phyloP scores from a whole-genome alignment of 2,329 filamentous ascomycete species.

The Cercospora beticola region DNA sequence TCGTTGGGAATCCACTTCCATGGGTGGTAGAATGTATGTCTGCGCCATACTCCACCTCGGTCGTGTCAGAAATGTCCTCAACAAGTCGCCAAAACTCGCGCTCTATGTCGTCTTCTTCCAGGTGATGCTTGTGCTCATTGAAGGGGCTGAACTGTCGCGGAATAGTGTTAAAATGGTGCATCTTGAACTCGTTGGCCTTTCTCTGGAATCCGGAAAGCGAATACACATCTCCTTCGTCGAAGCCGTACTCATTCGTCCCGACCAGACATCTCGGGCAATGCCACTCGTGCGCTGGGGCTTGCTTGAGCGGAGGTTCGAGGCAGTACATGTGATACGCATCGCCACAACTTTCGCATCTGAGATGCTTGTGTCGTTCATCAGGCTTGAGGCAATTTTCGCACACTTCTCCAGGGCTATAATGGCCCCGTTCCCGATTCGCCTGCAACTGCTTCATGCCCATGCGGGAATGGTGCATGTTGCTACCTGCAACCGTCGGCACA shows the following conservation, averaged over 20 bases:
- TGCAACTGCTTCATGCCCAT: constrained; percentile 69
- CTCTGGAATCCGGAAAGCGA: constrained; percentile 95
- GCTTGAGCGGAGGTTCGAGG: constrained; percentile 79
- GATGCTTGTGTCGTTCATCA: constrained; percentile 67
- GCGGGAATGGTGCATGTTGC: constrained; percentile 92
- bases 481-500: constrained; percentile 84
- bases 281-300: constrained; percentile 84
- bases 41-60: constrained; percentile 96
- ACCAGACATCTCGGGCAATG: constrained; percentile 94
- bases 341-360: constrained; percentile 90
- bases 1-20: constrained; percentile 92
- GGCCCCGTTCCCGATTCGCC: constrained; percentile 55
- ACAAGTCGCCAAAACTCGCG: constrained; percentile 96
- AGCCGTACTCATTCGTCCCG: constrained; percentile 93
- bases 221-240: constrained; percentile 94
- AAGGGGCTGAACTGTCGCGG: constrained; percentile 66
- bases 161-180: constrained; percentile 78
- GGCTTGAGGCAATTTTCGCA: constrained; percentile 85
- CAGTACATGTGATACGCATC: constrained; percentile 83
- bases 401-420: constrained; percentile 60
- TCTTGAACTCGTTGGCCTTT: constrained; percentile 92
- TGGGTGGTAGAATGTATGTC: constrained; percentile 98
- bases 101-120: constrained; percentile 94
- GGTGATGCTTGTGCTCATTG: constrained; percentile 73
- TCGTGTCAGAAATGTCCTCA: constrained; percentile 88